Percentiles rank a stretch among this genome's conserved stretches.
Evolutionary conservation across 2,329 filamentous ascomycete genomes (phyloP).

Genomic region (Penicillium sp.): DNA sequence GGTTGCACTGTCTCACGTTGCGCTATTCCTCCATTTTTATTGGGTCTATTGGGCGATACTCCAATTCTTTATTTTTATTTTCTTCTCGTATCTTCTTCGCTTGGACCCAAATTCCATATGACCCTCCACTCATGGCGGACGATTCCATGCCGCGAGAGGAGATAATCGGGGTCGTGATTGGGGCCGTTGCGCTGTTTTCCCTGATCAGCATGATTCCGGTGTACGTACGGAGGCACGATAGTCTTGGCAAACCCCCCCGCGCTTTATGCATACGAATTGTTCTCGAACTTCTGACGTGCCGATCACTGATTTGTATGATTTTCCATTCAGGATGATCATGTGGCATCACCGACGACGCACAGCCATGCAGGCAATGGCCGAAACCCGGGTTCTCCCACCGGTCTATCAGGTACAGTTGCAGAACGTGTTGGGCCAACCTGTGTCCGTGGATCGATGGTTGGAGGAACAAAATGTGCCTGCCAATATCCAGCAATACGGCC

Average conservation of each 20-base stretch:
- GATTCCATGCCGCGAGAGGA: slow-evolving; percentile 23
- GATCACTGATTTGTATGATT: slow-evolving; percentile 2
- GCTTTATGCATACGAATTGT: slow-evolving; percentile 15
- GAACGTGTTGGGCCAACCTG: slow-evolving; percentile 14
- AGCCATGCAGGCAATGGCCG: slow-evolving; percentile 11
- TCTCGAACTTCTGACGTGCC: slow-evolving; percentile 14
- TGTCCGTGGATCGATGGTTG: slow-evolving; percentile 32
- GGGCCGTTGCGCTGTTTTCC: slow-evolving; percentile 30
- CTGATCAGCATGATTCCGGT: slow-evolving; percentile 33
- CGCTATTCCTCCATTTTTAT: neutral
- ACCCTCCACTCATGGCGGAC: slow-evolving; percentile 24
- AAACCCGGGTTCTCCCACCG: neutral
- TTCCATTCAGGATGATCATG: slow-evolving; percentile 23
- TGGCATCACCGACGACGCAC: slow-evolving; percentile 24
- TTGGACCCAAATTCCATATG: slow-evolving; percentile 14
- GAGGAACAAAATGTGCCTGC: slow-evolving; percentile 24
- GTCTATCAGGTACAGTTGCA: slow-evolving; percentile 16
- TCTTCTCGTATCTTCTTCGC: slow-evolving; percentile 12
- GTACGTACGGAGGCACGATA: slow-evolving; percentile 22
- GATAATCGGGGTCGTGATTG: slow-evolving; percentile 33
- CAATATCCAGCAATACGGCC: slow-evolving; percentile 22
- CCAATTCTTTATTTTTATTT: slow-evolving; percentile 2
- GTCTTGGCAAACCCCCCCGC: slow-evolving; percentile 14
- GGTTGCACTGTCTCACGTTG: slow-evolving; percentile 5
- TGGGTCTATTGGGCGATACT: slow-evolving; percentile 13